phyloP scores from a whole-genome alignment of 208 protist genomes.

The Strigomonas galati region DNA sequence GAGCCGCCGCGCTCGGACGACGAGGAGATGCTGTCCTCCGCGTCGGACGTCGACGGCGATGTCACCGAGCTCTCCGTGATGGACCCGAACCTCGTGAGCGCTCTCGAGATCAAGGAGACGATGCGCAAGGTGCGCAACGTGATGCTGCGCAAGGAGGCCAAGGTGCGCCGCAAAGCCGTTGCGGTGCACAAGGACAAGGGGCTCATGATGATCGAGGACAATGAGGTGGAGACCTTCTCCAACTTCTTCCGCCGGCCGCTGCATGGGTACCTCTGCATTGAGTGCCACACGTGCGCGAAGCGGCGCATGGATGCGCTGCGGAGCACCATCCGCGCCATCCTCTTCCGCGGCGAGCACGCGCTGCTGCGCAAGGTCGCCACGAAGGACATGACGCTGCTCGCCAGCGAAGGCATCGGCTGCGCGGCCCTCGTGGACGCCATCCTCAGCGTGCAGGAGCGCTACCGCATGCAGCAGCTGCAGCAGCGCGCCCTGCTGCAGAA shows the following conservation, averaged over 20 bases:
- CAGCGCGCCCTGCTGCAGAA: conserved; percentile 1
- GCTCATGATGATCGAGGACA: conserved; percentile 77
- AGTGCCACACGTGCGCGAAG: conserved; percentile 62
- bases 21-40: not conserved
- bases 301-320: conserved; percentile 62
- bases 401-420: conserved; percentile 19
- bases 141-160: conserved; percentile 56
- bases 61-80: conserved; percentile 23
- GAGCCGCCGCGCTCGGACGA: not conserved
- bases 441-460: conserved; percentile 18
- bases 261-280: conserved; percentile 75
- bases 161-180: conserved; percentile 28
- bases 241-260: conserved; percentile 77
- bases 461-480: conserved; percentile 14
- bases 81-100: conserved; percentile 36
- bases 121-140: conserved; percentile 67
- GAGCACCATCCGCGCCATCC: conserved; percentile 57
- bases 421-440: conserved; percentile 23
- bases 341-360: conserved; percentile 61
- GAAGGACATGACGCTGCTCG: conserved; percentile 25
- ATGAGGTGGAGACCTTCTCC: conserved; percentile 79
- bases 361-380: conserved; percentile 37
- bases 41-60: not conserved
- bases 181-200: conserved; percentile 67
- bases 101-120: conserved; percentile 45